Base-by-base conservation (phyloP, 164 flowering plant genomes). In the Euptelea pleiosperma region DNA sequence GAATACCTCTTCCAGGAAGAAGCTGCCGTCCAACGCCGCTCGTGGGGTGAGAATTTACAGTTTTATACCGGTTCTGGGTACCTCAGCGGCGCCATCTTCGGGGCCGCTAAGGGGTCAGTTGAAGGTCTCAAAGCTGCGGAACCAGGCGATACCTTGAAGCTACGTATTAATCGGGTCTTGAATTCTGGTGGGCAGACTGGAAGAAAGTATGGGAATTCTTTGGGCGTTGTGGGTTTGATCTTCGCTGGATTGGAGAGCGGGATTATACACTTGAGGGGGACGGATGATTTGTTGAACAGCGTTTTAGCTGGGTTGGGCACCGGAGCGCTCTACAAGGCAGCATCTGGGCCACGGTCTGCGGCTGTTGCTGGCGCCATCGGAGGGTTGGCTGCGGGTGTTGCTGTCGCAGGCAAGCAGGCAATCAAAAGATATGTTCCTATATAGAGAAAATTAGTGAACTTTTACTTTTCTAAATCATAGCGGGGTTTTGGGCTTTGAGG, bases 311-410 rank as follows among this genome's bases (percentile, higher is more conserved):
- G 96, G 9, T 57, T 88, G 62, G 94, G 86, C 16, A 86, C 94
- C 0, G 97, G 97, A 9, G 96, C 82, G 0, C 45, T 88, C 3
- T 86, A 80, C 45, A 71, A 63, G 76, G 89, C 89, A 3, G 88
- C 93, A 0, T 47, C 77, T 2, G 96, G 94, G 24, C 73, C 74
- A 15, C 65, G 90, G 34, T 77, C 91, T 4, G 98, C 97, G 0
- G 94, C 82, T 0, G 67, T 88, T 29, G 93, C 93, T 1, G 89
- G 91, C 0, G 96, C 96, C 0, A 58, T 81, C 16, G 93, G 97
- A 4, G 91, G 91, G 8, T 46, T 85, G 25, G 75, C 80, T 0
- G 96, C 84, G 0, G 89, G 79, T 0, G 63, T 69, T 14, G 85
- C 82, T 0, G 85, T 85, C 4, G 74, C 80, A 0, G 85, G 79